A percentile compares a stretch with the other conserved stretches of the same genome.
phyloP scores from a whole-genome alignment of 2,329 filamentous ascomycete species.

The Colletotrichum liaoningense region DNA sequence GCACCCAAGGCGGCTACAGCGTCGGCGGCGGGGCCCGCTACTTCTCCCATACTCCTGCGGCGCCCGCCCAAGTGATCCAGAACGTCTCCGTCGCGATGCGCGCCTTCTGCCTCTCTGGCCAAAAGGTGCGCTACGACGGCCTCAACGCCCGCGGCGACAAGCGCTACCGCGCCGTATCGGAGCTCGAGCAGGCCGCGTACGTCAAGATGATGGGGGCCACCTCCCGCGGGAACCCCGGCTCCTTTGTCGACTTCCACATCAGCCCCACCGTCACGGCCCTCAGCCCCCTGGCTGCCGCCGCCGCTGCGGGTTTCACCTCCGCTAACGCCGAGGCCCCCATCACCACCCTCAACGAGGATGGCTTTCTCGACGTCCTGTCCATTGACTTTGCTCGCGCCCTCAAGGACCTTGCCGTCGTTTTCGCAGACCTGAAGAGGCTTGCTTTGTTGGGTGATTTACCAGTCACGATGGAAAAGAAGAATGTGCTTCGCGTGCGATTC shows the following conservation, averaged over 20 bases:
- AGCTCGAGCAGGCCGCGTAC: slow-evolving; percentile 78
- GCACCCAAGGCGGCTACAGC: slow-evolving; percentile 90
- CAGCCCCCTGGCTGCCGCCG: slow-evolving; percentile 72
- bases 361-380: slow-evolving; percentile 86
- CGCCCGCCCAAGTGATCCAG: slow-evolving; percentile 89
- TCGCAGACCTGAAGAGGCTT: slow-evolving; percentile 84
- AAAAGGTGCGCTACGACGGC: slow-evolving; percentile 90
- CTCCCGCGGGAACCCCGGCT: slow-evolving; percentile 72
- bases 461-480: slow-evolving; percentile 74
- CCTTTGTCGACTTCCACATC: slow-evolving; percentile 88
- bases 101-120: slow-evolving; percentile 90
- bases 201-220: slow-evolving; percentile 73
- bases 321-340: slow-evolving; percentile 50
- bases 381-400: slow-evolving; percentile 89
- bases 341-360: slow-evolving; percentile 81
- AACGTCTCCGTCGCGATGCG: slow-evolving; percentile 95
- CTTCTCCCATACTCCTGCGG: slow-evolving; percentile 89
- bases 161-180: slow-evolving; percentile 81
- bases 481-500: slow-evolving; percentile 83
- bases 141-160: slow-evolving; percentile 78
- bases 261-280: slow-evolving; percentile 92
- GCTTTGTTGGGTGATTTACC: slow-evolving; percentile 85
- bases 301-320: slow-evolving; percentile 61
- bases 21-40: slow-evolving; percentile 81
- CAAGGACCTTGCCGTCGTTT: slow-evolving; percentile 82